phyloP scores from a whole-genome alignment of 768 basidiomycete genomes.

The Gelatoporia subvermispora region DNA sequence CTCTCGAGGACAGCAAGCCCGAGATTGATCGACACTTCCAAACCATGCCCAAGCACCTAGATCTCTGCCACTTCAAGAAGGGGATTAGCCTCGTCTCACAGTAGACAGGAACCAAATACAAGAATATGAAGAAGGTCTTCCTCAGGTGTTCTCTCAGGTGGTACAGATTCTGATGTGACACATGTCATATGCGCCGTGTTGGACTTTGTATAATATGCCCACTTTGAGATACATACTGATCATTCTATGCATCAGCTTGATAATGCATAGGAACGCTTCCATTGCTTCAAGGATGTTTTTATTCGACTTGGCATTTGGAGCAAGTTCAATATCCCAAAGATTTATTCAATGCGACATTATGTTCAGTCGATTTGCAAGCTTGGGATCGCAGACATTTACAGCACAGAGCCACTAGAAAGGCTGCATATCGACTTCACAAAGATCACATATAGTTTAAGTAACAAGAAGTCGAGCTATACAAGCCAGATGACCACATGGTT shows the following conservation, averaged over 20 bases:
- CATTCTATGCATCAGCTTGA: conserved; percentile 13
- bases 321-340: conserved; percentile 29
- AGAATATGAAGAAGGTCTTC: conserved; percentile 27
- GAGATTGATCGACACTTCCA: conserved; percentile 36
- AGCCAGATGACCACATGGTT: conserved; percentile 39
- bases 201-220: conserved; percentile 26
- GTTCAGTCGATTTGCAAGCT: conserved; percentile 10
- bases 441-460: conserved; percentile 20
- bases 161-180: conserved; percentile 15
- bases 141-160: conserved; percentile 24
- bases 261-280: conserved; percentile 17
- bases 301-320: conserved; percentile 15
- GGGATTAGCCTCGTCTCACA: conserved; percentile 37
- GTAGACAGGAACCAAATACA: conserved; percentile 40
- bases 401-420: conserved; percentile 26
- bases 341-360: conserved; percentile 21
- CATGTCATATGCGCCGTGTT: conserved; percentile 19
- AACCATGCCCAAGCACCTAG: conserved; percentile 25
- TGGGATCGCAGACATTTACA: conserved; percentile 20
- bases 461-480: conserved; percentile 18
- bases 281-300: conserved; percentile 23
- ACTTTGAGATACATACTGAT: conserved; percentile 19
- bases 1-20: conserved; percentile 7
- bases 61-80: conserved; percentile 36
- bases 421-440: conserved; percentile 43